phyloP scores from a whole-genome alignment of 2,329 filamentous ascomycete species.

The Trichophyton verrucosum region DNA sequence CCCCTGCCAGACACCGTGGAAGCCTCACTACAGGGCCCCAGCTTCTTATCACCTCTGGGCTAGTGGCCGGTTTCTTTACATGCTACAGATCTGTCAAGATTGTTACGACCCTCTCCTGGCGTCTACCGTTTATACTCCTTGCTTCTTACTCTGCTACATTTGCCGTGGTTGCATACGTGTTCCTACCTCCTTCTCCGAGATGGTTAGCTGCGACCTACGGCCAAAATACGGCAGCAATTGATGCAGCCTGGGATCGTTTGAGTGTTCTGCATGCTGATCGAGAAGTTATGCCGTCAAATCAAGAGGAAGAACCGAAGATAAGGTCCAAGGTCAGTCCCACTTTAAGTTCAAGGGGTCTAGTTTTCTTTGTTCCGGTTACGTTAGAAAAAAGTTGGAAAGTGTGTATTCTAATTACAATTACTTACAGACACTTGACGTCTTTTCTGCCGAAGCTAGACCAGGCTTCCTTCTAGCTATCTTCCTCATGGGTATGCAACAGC shows the following conservation, averaged over 20 bases:
- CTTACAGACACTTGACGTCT: not conserved
- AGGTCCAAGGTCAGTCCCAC: not conserved
- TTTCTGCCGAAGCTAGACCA: not conserved
- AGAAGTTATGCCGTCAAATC: conserved; percentile 28
- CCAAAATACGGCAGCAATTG: conserved; percentile 33
- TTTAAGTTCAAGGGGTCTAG: not conserved
- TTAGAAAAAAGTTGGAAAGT: not conserved
- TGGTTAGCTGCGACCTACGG: conserved; percentile 43
- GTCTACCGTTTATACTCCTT: conserved; percentile 43
- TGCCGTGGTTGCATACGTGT: conserved; percentile 25
- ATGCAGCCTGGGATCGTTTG: conserved; percentile 30
- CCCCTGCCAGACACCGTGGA: conserved; percentile 40
- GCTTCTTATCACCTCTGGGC: conserved; percentile 38
- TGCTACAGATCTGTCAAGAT: conserved; percentile 45
- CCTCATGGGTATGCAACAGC: conserved; percentile 47
- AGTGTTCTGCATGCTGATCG: conserved; percentile 36
- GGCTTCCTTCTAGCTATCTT: conserved; percentile 44
- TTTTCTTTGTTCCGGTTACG: not conserved
- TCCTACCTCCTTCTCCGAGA: conserved; percentile 44
- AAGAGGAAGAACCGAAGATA: not conserved
- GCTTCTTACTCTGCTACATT: conserved; percentile 32
- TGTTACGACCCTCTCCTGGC: conserved; percentile 41
- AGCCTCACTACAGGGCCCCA: conserved; percentile 43
- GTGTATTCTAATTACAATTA: not conserved
- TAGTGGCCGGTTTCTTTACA: conserved; percentile 47